These are phyloP conservation scores for Handroanthus guayacan DNA, from an alignment of 257 asterid species.

Conservation along the genomic window DNA sequence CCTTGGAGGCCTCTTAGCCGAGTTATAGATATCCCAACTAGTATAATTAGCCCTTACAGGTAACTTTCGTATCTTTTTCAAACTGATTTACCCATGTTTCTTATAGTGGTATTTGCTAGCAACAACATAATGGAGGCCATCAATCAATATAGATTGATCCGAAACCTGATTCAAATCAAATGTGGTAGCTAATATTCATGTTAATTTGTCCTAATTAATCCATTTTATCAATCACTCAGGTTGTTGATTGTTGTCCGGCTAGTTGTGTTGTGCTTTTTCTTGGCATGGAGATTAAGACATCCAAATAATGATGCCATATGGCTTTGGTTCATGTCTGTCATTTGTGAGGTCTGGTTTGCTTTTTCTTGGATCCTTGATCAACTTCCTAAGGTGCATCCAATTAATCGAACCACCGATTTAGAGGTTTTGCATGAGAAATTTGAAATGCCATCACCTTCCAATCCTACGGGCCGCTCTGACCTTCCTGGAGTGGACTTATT, in stretches of 20 bases:
- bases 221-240: constrained; percentile 31
- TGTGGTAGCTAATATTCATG: too few species aligned
- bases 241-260: constrained; percentile 49
- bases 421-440: constrained; percentile 53
- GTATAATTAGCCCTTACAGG: constrained; percentile 87
- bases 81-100: too few species aligned
- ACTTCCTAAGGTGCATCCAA: constrained; percentile 57
- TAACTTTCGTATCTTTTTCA: not conserved
- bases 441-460: constrained; percentile 55
- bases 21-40: constrained; percentile 54
- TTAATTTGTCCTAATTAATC: not conserved
- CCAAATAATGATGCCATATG: constrained; percentile 69
- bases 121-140: too few species aligned
- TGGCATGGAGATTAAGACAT: constrained; percentile 60
- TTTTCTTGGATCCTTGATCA: constrained; percentile 75
- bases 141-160: too few species aligned
- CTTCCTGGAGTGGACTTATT: constrained; percentile 67
- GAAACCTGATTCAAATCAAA: too few species aligned
- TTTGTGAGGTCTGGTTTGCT: constrained; percentile 69
- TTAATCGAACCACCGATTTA: constrained; percentile 49
- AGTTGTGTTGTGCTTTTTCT: constrained; percentile 50
- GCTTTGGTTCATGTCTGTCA: constrained; percentile 66
- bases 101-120: too few species aligned
- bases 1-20: constrained; percentile 94
- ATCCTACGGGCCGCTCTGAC: constrained; percentile 63